Evolutionary conservation across 495 filamentous ascomycete genomes (phyloP).

Genomic region (Tetracladium setigerum): DNA sequence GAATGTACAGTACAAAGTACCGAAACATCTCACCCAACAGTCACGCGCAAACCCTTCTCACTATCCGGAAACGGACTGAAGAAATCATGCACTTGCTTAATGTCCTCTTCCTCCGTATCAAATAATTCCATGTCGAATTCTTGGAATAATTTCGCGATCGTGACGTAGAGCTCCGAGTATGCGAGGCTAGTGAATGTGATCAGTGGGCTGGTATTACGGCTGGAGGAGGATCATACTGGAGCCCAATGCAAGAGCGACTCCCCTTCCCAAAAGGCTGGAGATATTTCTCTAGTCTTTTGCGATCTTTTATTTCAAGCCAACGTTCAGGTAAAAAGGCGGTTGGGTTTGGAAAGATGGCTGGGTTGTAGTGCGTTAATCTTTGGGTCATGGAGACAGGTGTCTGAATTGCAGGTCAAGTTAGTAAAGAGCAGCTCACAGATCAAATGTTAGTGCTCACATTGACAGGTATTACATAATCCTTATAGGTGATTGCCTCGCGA

Average conservation of each 20-base stretch:
- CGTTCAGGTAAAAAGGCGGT: conserved; percentile 34
- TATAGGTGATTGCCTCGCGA: conserved; percentile 12
- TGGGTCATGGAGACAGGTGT: conserved; percentile 11
- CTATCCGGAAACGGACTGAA: conserved; percentile 1
- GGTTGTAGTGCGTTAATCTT: conserved; percentile 12
- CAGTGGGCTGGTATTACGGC: neutral
- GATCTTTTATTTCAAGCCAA: conserved; percentile 31
- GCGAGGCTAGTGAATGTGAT: conserved; percentile 6
- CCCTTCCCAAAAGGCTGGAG: conserved; percentile 38
- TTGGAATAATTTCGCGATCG: conserved; percentile 15
- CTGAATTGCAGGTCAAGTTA: neutral
- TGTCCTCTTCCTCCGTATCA: conserved; percentile 20
- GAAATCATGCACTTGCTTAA: conserved; percentile 22
- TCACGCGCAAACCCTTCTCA: conserved; percentile 5
- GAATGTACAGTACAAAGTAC: too few species aligned
- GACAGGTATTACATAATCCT: conserved; percentile 9
- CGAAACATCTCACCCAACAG: too few species aligned
- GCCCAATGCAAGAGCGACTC: conserved; percentile 35
- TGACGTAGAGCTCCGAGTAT: conserved; percentile 21
- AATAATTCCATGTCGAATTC: conserved; percentile 22
- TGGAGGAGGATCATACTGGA: conserved; percentile 1
- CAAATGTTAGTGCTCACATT: neutral
- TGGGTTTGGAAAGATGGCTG: conserved; percentile 31
- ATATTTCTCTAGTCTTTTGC: conserved; percentile 32
- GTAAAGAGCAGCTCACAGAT: neutral